A percentile compares a stretch with the other conserved stretches of the same genome.
These are phyloP conservation scores for Sordaria brevicollis DNA, from an alignment of 495 filamentous ascomycete genomes.

Conservation along the genomic window DNA sequence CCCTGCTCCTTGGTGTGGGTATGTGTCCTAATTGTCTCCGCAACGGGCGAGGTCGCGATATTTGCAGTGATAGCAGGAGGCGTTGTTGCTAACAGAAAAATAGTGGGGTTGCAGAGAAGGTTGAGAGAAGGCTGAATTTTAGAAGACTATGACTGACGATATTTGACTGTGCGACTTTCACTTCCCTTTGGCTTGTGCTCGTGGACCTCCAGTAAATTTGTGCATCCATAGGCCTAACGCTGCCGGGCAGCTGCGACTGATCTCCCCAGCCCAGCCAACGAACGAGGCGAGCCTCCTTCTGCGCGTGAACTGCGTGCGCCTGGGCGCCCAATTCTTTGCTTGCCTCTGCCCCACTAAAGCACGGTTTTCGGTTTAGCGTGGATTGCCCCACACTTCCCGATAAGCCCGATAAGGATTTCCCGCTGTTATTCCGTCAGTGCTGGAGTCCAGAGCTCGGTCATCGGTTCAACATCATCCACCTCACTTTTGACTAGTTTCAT, in stretches of 20 bases:
- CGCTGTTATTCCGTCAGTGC: neutral
- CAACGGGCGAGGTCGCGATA: neutral
- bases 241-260: neutral
- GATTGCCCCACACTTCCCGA: slow-evolving; percentile 14
- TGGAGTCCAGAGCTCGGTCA: neutral
- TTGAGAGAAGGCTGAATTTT: neutral
- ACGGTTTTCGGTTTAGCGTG: slow-evolving; percentile 4
- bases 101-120: neutral
- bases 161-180: too few species aligned
- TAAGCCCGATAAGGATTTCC: slow-evolving; percentile 13
- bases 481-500: neutral
- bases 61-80: neutral
- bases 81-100: neutral
- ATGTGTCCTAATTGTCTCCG: neutral
- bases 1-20: neutral
- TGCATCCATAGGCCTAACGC: slow-evolving; percentile 16
- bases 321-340: neutral
- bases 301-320: neutral
- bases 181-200: slow-evolving; percentile 2
- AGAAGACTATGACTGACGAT: slow-evolving; percentile 13
- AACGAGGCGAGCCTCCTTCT: neutral
- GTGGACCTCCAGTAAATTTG: slow-evolving; percentile 11
- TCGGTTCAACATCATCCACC: neutral
- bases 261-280: neutral
- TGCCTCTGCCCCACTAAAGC: neutral